A percentile compares a stretch with the other conserved stretches of the same genome.
Conservation (phyloP, 805 yeast species). For the Millerozyma miso region DNA sequence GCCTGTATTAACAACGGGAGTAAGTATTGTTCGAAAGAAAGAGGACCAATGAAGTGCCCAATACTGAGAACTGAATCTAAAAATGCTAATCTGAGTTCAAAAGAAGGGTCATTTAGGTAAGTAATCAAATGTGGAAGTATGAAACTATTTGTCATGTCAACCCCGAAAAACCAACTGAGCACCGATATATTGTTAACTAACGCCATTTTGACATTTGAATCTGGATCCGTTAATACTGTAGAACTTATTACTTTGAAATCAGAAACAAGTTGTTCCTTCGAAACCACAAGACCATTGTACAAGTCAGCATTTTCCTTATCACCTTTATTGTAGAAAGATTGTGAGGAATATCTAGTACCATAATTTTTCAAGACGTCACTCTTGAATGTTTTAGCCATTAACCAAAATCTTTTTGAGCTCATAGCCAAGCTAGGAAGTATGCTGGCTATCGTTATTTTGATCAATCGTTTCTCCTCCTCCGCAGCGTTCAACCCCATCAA, state of each 20-base stretch:
- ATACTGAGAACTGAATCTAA: conserved; percentile 68
- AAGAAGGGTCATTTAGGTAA: conserved; percentile 75
- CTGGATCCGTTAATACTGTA: conserved; percentile 64
- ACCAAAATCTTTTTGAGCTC: conserved; percentile 59
- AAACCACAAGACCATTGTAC: conserved; percentile 13
- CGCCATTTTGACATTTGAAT: conserved; percentile 62
- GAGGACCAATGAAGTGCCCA: conserved; percentile 75
- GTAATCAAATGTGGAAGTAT: conserved; percentile 88
- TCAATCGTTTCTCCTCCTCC: conserved; percentile 15
- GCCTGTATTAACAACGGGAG: conserved; percentile 83
- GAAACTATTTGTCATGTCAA: conserved; percentile 83
- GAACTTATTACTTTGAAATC: conserved; percentile 66
- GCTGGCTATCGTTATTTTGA: conserved; percentile 65
- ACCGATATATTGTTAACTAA: conserved; percentile 69
- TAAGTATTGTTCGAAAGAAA: conserved; percentile 82
- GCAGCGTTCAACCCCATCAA: conserved; percentile 11
- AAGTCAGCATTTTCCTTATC: conserved; percentile 15
- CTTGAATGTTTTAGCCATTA: conserved; percentile 52
- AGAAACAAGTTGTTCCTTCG: conserved; percentile 42
- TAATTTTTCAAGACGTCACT: conserved; percentile 9
- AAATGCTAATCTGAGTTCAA: conserved; percentile 64
- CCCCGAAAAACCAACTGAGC: conserved; percentile 77
- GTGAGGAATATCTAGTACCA: conserved; percentile 5
- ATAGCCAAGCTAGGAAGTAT: conserved; percentile 71
- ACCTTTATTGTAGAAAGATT: conserved; percentile 16